These are phyloP conservation scores for Irpex lacteus DNA, from an alignment of 1,284 basidiomycete genomes.

Conservation along the genomic window DNA sequence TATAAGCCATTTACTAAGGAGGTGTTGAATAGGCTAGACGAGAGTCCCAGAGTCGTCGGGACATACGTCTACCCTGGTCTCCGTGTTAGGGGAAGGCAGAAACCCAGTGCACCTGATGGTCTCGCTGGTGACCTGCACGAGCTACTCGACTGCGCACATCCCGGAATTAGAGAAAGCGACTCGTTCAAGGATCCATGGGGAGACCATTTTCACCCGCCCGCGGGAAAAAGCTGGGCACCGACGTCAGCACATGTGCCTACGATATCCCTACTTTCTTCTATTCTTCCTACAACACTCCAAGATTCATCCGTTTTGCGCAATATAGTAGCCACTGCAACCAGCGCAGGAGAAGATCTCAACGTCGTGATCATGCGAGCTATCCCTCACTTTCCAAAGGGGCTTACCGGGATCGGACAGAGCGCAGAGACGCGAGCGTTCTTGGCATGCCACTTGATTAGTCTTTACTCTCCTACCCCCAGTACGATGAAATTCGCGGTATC, in stretches of 20 bases:
- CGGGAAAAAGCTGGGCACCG: not conserved
- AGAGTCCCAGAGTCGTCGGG: conserved; percentile 3
- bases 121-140: not conserved
- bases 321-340: not conserved
- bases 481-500: not conserved
- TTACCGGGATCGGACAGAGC: conserved; percentile 1
- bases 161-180: not conserved
- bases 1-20: not conserved
- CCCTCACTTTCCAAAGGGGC: not conserved
- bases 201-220: not conserved
- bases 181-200: not conserved
- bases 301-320: not conserved
- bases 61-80: not conserved
- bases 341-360: not conserved
- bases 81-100: no score
- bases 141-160: not conserved
- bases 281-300: not conserved
- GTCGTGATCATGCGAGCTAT: not conserved
- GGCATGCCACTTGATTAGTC: conserved; percentile 5
- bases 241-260: not conserved
- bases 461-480: not conserved
- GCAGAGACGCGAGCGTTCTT: conserved; percentile 7
- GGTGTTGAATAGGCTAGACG: conserved; percentile 1
- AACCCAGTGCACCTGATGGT: not conserved
- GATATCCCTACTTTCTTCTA: not conserved